phyloP scores from a whole-genome alignment of 2,329 filamentous ascomycete species.

The Colletotrichum kahawae region DNA sequence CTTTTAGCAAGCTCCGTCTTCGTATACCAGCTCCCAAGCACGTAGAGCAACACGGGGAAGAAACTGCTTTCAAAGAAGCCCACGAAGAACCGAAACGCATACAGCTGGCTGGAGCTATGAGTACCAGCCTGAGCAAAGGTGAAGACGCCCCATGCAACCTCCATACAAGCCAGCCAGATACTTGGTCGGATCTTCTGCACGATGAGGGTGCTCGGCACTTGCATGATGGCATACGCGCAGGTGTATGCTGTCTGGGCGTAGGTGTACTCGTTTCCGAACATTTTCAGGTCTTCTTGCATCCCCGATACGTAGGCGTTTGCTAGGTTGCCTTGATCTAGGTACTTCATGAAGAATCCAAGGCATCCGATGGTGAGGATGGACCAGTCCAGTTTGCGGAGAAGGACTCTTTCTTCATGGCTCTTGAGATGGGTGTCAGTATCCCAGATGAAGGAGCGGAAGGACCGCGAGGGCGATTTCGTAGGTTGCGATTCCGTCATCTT shows the following conservation, averaged over 20 bases:
- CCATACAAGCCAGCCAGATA: slow-evolving; percentile 30
- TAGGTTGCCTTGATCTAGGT: slow-evolving; percentile 30
- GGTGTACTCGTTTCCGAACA: slow-evolving; percentile 30
- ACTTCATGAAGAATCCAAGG: slow-evolving; percentile 24
- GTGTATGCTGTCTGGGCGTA: slow-evolving; percentile 27
- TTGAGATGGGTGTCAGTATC: slow-evolving; percentile 32
- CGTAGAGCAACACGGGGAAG: slow-evolving; percentile 29
- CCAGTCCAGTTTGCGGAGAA: slow-evolving; percentile 30
- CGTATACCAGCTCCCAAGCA: slow-evolving; percentile 49
- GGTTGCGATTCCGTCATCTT: background rate
- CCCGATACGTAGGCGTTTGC: slow-evolving; percentile 31
- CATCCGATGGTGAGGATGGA: slow-evolving; percentile 22
- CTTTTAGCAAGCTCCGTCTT: slow-evolving; percentile 51
- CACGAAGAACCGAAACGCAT: slow-evolving; percentile 47
- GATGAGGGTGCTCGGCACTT: slow-evolving; percentile 31
- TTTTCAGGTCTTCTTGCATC: slow-evolving; percentile 29
- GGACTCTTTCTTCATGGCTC: slow-evolving; percentile 25
- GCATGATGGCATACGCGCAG: slow-evolving; percentile 27
- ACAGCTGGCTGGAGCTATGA: slow-evolving; percentile 37
- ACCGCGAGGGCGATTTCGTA: slow-evolving; percentile 1
- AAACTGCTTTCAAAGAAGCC: slow-evolving; percentile 44
- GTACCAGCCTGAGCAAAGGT: slow-evolving; percentile 8
- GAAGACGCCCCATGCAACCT: slow-evolving; percentile 26
- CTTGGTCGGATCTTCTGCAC: slow-evolving; percentile 31
- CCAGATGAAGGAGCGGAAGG: slow-evolving; percentile 33